Conservation (phyloP, 2,329 filamentous ascomycete genomes). For the Arthrinium puccinioides region DNA sequence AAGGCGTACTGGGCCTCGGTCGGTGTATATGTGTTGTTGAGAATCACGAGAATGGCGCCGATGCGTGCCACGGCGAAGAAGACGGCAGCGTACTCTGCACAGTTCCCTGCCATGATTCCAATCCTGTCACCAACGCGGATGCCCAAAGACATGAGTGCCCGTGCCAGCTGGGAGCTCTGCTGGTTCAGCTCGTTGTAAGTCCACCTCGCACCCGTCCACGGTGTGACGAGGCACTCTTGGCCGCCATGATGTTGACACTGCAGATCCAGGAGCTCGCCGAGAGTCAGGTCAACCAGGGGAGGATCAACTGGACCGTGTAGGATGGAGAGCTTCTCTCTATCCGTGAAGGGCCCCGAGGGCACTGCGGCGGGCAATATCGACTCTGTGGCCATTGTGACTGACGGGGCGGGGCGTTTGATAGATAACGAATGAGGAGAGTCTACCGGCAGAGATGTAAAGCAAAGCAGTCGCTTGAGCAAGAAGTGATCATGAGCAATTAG, state of each 20-base stretch:
- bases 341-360: not conserved
- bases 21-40: slow-evolving; percentile 77
- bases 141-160: slow-evolving; percentile 59
- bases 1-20: slow-evolving; percentile 66
- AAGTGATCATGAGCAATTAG: too few relatives aligned
- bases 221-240: slow-evolving; percentile 63
- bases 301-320: slow-evolving; percentile 63
- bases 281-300: slow-evolving; percentile 62
- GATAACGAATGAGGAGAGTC: too few relatives aligned
- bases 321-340: slow-evolving; percentile 42
- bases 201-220: slow-evolving; percentile 71
- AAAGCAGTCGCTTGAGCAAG: too few relatives aligned
- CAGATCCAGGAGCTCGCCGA: slow-evolving; percentile 65
- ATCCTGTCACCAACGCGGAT: slow-evolving; percentile 63
- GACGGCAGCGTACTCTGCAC: slow-evolving; percentile 73
- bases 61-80: slow-evolving; percentile 66
- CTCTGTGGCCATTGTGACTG: slow-evolving; percentile 4
- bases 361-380: not conserved
- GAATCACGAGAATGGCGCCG: slow-evolving; percentile 63
- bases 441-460: too few relatives aligned
- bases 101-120: slow-evolving; percentile 70
- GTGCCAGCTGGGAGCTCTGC: slow-evolving; percentile 54
- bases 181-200: slow-evolving; percentile 59
- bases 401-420: slow-evolving; percentile 13
- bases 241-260: slow-evolving; percentile 60